A percentile compares a stretch with the other conserved stretches of the same genome.
phyloP scores from a whole-genome alignment of 2,329 filamentous ascomycete species.

The Claviceps pazoutovae region DNA sequence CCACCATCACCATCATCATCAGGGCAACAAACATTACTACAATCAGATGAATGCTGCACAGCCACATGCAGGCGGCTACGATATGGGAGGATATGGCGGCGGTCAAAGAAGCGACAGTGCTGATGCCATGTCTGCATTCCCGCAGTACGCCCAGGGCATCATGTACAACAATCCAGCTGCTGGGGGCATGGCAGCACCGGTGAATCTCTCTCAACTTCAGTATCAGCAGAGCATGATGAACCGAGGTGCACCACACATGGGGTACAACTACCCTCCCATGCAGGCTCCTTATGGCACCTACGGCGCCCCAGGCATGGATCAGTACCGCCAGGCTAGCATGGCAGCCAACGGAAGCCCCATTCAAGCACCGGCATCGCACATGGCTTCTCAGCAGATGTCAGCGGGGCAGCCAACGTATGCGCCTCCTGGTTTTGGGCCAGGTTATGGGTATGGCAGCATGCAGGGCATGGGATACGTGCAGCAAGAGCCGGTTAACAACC shows the following conservation, averaged over 20 bases:
- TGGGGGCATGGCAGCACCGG: conserved; percentile 30
- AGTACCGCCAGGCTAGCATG: conserved; percentile 39
- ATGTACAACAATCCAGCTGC: conserved; percentile 36
- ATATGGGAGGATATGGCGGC: conserved; percentile 32
- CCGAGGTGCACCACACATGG: conserved; percentile 38
- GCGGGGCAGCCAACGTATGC: conserved; percentile 30
- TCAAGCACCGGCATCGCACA: conserved; percentile 27
- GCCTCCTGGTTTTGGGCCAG: conserved; percentile 36
- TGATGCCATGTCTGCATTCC: conserved; percentile 37
- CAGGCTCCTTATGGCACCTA: conserved; percentile 42
- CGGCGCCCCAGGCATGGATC: conserved; percentile 36
- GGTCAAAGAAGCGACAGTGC: conserved; percentile 38
- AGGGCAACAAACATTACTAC: conserved; percentile 35
- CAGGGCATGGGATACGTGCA: conserved; percentile 36
- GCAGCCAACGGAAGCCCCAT: conserved; percentile 36
- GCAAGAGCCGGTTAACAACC: conserved; percentile 40
- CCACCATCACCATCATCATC: conserved; percentile 8
- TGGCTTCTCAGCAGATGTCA: conserved; percentile 27
- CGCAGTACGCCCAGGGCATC: conserved; percentile 34
- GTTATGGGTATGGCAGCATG: conserved; percentile 32
- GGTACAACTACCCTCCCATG: conserved; percentile 43
- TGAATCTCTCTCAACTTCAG: conserved; percentile 40
- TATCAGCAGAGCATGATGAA: conserved; percentile 46
- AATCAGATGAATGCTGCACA: conserved; percentile 32
- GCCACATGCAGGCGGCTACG: conserved; percentile 29